Base-by-base conservation (phyloP, 2,329 filamentous ascomycete genomes). In the Aspergillus pseudoglaucus region DNA sequence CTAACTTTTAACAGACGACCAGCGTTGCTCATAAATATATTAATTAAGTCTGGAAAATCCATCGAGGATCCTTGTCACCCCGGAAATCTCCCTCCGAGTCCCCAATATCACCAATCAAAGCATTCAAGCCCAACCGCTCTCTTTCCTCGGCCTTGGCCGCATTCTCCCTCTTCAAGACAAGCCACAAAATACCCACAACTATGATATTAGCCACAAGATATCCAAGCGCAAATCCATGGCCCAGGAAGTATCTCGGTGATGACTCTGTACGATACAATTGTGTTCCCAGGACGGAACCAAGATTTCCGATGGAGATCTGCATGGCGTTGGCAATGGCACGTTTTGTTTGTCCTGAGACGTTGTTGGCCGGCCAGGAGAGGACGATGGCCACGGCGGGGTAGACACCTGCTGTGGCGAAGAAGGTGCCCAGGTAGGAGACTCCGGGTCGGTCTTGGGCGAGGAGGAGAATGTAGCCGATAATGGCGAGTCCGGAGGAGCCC, bases 241-340 rank as follows among this genome's bases (percentile, higher is more conserved):
- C 85, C 0, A 87, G 69, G 43, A 83, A 72, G 56, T 80, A 88
- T 27, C 81, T 70, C 1, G 84, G 85, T 0, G 75, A 78, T 23
- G 81, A 80, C 1, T 75, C 69, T 0, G 75, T 71, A 2, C 84
- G 73, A 61, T 88, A 88, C 1, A 88, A 62, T 64, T 88, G 84
- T 1, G 84, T 88, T 0, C 84, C 84, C 20, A 88, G 56, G 0
- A 87, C 81, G 0, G 82, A 83, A 0, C 84, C 84, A 1, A 84
- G 60, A 53, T 87, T 87, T 0, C 84, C 85, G 44, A 88, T 82
- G 8, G 79, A 83, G 48, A 88, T 87, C 56, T 87, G 83, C 77
- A 88, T 80, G 0, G 81, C 84, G 42, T 83, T 86, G 2, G 80
- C 81, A 3, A 83, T 80, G 1, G 81, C 82, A 1, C 84, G 74